phyloP scores from a whole-genome alignment of 805 yeast species.

The Ogataea polymorpha region DNA sequence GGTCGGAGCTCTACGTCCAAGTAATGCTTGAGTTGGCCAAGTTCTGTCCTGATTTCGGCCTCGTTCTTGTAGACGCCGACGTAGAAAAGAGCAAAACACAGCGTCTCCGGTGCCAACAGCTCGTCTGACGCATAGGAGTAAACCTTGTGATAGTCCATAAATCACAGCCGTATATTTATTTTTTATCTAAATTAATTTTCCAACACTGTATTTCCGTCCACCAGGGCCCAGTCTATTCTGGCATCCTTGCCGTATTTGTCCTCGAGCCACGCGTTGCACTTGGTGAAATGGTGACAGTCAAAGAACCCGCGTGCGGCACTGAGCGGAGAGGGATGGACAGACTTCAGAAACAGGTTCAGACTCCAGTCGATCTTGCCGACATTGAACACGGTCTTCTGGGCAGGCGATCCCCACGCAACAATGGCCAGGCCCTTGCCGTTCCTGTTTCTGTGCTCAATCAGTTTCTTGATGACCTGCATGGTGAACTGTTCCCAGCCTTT shows the following conservation, averaged over 20 bases:
- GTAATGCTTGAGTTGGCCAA: slow-evolving; percentile 18
- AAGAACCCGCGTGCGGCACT: slow-evolving; percentile 89
- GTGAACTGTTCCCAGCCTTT: slow-evolving; percentile 94
- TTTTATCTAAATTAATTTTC: background rate
- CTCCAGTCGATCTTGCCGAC: slow-evolving; percentile 28
- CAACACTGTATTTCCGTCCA: slow-evolving; percentile 15
- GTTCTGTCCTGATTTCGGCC: slow-evolving; percentile 15
- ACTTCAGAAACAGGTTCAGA: slow-evolving; percentile 51
- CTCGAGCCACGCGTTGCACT: slow-evolving; percentile 75
- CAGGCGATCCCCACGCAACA: slow-evolving; percentile 57
- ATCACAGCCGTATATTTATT: background rate
- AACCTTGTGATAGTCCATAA: slow-evolving; percentile 13
- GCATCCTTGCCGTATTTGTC: slow-evolving; percentile 34
- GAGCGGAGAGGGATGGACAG: slow-evolving; percentile 94
- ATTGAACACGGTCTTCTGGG: slow-evolving; percentile 36
- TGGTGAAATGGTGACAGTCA: slow-evolving; percentile 66
- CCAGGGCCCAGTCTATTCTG: slow-evolving; percentile 28
- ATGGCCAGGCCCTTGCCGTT: slow-evolving; percentile 57
- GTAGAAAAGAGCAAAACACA: slow-evolving; percentile 29
- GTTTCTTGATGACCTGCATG: slow-evolving; percentile 55
- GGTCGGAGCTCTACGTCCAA: slow-evolving; percentile 28
- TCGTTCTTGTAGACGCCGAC: slow-evolving; percentile 29
- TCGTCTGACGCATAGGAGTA: slow-evolving; percentile 12
- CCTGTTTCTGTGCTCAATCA: slow-evolving; percentile 47
- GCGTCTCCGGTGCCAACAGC: slow-evolving; percentile 16